These are phyloP conservation scores for Neurospora terricola DNA, from an alignment of 495 filamentous ascomycete genomes.

Conservation along the genomic window DNA sequence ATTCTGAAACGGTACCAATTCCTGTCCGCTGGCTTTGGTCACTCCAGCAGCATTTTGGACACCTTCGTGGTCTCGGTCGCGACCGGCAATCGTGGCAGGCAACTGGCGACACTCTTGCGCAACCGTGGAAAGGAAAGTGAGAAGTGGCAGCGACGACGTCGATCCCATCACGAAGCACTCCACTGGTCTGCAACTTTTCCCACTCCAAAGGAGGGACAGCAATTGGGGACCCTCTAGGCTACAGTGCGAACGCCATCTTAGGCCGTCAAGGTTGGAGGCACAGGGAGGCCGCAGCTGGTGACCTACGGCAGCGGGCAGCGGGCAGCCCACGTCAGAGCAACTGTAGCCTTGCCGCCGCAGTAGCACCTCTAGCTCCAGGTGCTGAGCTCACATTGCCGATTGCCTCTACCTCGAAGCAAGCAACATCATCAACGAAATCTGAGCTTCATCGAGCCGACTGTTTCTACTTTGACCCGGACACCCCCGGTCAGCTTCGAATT, in stretches of 20 bases:
- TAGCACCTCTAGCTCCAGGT: not conserved
- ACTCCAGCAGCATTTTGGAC: not conserved
- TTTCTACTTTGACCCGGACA: not conserved
- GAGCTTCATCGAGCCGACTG: not conserved
- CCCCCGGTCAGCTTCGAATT: not conserved
- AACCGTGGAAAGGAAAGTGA: not conserved
- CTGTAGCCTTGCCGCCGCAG: not conserved
- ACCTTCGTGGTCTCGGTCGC: not conserved
- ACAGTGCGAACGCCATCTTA: not conserved
- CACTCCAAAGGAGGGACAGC: not conserved
- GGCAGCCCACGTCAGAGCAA: not conserved
- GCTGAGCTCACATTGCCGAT: not conserved
- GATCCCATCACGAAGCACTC: not conserved
- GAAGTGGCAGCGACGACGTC: not conserved
- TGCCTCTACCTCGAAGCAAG: not conserved
- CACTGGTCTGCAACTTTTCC: not conserved
- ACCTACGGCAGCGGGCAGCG: not conserved
- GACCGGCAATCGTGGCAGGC: not conserved
- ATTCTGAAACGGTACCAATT: not conserved
- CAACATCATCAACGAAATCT: not conserved
- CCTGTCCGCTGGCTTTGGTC: not conserved
- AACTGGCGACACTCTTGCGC: not conserved
- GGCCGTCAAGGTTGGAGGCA: not conserved
- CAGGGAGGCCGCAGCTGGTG: not conserved
- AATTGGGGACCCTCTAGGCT: not conserved